Base-by-base conservation (phyloP, 768 basidiomycete species). In the Tephrocybe rancida region DNA sequence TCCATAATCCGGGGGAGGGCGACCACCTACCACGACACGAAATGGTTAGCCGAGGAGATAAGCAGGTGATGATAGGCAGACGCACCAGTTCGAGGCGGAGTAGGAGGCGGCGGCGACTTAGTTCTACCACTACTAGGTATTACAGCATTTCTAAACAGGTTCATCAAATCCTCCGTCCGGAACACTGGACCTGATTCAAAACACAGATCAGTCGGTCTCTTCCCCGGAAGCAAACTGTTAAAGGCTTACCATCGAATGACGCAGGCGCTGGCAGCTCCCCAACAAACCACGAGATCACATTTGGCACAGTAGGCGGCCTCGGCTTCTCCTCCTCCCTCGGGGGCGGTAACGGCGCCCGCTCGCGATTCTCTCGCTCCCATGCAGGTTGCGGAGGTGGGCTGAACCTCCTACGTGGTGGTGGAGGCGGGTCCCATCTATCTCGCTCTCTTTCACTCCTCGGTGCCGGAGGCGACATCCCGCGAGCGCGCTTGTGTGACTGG, bases 121-220 rank as follows among this genome's bases (percentile, higher is more conserved):
- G 78, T 70, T 58, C 80, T 74, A 42, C 70, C 67, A 41, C 67
- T 79, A 54, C 84, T 86, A 0, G 92, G 90, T 50, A 94, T 91
- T 27, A 88, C 84, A 44, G 91, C 89, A 62, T 84, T 90, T 30
- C 85, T 80, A 69, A 97, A 87, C 26, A 93, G 64, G 56, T 87
- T 86, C 85, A 98, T 88, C 34, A 96, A 74, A 68, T 96, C 94
- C 26, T 97, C 95, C 1, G 89, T 87, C 52, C 91, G 80, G 73
- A 96, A 96, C 34, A 92, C 81, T 8, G 95, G 95, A 3, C 94
- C 94, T 95, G 60, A 47, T 29, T 16, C 37, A 38, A 18, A 38
- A 24, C 21, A 26, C n/a, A 41, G 11, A 44, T 44, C 32, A 13
- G 34, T 19, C n/a, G n/a, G n/a, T n/a, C n/a, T n/a, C n/a, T n/a